These are phyloP conservation scores for Euptelea pleiosperma DNA, from an alignment of 164 flowering plant genomes.

Conservation along the genomic window DNA sequence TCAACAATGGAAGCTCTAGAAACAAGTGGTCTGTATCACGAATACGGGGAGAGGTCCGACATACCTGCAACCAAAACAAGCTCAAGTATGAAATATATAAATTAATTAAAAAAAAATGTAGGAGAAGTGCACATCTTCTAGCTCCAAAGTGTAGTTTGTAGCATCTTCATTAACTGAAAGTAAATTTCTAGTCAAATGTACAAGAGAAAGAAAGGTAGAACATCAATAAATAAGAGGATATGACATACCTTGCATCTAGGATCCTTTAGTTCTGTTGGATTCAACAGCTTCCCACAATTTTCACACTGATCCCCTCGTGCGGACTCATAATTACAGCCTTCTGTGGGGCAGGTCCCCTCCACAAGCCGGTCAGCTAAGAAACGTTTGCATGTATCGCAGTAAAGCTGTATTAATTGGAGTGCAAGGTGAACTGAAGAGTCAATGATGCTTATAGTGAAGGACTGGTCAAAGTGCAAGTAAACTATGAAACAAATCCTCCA, in stretches of 20 bases:
- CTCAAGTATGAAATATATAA: not conserved
- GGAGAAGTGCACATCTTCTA: not conserved
- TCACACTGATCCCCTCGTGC: conserved; percentile 98
- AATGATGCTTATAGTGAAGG: not conserved
- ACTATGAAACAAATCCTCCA: not conserved
- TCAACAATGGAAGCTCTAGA: conserved; percentile 80
- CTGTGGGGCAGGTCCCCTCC: conserved; percentile 84
- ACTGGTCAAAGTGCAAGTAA: not conserved
- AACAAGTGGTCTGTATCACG: conserved; percentile 90
- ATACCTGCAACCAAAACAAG: conserved; percentile 42
- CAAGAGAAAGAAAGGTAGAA: not conserved
- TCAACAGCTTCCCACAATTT: conserved; percentile 78
- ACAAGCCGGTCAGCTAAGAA: conserved; percentile 93
- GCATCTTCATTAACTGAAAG: too few species aligned
- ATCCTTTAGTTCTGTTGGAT: conserved; percentile 83
- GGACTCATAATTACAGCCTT: conserved; percentile 71
- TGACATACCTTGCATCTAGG: conserved; percentile 81
- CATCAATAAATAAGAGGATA: not conserved
- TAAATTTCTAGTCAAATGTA: too few species aligned
- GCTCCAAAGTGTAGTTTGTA: too few species aligned
- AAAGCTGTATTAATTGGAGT: conserved; percentile 50
- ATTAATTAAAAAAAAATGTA: not conserved
- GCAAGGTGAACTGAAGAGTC: conserved; percentile 2
- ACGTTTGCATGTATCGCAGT: conserved; percentile 71
- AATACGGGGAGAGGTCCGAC: conserved; percentile 56